Percentiles rank a stretch among this genome's conserved stretches.
These are phyloP conservation scores for Populus nigra DNA, from an alignment of 345 rosid genomes.

Conservation along the genomic window DNA sequence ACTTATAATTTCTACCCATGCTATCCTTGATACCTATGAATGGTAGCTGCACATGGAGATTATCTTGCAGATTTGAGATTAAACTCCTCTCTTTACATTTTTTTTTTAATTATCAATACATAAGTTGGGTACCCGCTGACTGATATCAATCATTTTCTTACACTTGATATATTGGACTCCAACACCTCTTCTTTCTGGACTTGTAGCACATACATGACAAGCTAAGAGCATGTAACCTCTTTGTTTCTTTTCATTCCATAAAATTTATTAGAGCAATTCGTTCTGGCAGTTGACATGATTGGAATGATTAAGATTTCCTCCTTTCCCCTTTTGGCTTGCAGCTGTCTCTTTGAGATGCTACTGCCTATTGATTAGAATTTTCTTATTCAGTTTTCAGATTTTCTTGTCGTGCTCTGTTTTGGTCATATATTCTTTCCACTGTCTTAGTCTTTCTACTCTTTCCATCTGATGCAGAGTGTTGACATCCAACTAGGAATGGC, in stretches of 20 bases:
- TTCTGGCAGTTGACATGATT: not conserved
- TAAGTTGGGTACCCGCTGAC: not conserved
- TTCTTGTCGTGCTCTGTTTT: slow-evolving; percentile 4
- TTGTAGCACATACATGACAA: not conserved
- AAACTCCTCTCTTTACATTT: not conserved
- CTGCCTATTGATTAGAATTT: not conserved
- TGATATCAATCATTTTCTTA: not conserved
- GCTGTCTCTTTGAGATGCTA: not conserved
- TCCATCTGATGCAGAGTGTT: slow-evolving; percentile 57
- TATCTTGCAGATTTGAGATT: not conserved
- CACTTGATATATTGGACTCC: not conserved
- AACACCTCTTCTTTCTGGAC: not conserved
- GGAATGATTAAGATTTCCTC: not conserved
- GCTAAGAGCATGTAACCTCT: not conserved
- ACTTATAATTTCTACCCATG: not conserved
- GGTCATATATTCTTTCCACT: slow-evolving; percentile 6
- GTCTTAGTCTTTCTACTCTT: not conserved
- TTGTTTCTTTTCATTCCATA: not conserved
- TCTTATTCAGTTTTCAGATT: not conserved
- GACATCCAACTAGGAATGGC: slow-evolving; percentile 99
- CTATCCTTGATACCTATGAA: not conserved
- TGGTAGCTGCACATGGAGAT: not conserved
- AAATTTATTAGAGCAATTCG: not conserved
- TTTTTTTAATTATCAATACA: not conserved
- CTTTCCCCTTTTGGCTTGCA: not conserved